Evolutionary conservation across 1,139 yeast genomes (phyloP), one percentile per base, ranked within the genome.

Genomic region (Yamadazyma blattariae): DNA sequence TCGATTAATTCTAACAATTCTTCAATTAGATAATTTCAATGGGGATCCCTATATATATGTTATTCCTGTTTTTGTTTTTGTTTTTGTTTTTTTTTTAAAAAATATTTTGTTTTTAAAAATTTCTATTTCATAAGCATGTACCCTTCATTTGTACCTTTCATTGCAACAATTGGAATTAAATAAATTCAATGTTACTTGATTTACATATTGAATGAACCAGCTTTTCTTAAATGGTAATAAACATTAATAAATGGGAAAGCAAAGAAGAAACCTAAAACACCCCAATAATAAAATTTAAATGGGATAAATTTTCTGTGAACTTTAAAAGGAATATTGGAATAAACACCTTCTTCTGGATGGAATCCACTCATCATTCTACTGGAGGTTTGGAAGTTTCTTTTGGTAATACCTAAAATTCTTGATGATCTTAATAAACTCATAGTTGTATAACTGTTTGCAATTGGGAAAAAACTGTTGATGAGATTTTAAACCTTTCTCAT

Each of bases 301-400:
- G 97, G 97, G 47, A 90, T 75, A 40, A 39, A 50, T 71, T 80
- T 85, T 77, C 95, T 87, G 75, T 87, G 88, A 47, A 92, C 94
- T 74, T 80, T 79, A 80, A 90, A 92, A 48, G 98, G 98, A 48
- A 92, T 59, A 77, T 92, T 92, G 57, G 84, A 73, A 82, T 92
- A 90, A 35, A 82, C 80, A 54, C 97, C 97, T 59, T 79, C 85
- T 59, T 85, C 82, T 38, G 75, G 74, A 19, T 31, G 34, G 34
- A 64, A 37, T 36, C 75, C 75, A 31, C 34, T 31, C 15, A 31
- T n/a, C 5, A 24, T 10, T 25, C 29, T 31, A 7, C 62, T 58
- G 25, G 73, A 62, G 33, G 64, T 50, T 48, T 63, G 67, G 55
- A 69, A 69, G 54, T 56, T 50, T 61, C 75, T 67, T 22, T 17